These are phyloP conservation scores for Vanderwaltozyma verrucispora DNA, from an alignment of 805 yeast genomes.

Conservation along the genomic window DNA sequence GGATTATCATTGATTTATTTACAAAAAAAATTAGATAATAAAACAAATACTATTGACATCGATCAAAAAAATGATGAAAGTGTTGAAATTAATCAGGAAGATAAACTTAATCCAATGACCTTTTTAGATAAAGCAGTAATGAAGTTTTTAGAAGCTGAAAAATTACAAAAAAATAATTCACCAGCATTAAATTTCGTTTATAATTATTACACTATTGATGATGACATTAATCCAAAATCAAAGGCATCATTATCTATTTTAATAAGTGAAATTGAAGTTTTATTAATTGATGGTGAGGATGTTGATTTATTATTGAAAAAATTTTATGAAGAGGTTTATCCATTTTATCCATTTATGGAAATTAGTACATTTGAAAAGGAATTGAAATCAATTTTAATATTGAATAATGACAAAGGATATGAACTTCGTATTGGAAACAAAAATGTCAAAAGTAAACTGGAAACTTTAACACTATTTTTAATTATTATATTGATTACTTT, in stretches of 20 bases:
- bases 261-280: conserved; percentile 8
- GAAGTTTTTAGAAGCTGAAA: conserved; percentile 8
- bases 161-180: conserved; percentile 4
- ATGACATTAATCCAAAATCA: conserved; percentile 7
- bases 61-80: background rate
- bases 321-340: conserved; percentile 16
- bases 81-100: too few relatives aligned
- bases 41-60: background rate
- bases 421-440: conserved; percentile 2
- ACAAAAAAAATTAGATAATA: background rate
- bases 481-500: conserved; percentile 4
- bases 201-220: conserved; percentile 8
- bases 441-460: conserved; percentile 4
- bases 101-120: conserved; percentile 6
- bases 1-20: conserved; percentile 11
- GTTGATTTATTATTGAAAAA: conserved; percentile 6
- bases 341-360: conserved; percentile 16
- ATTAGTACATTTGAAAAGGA: conserved; percentile 7
- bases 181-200: conserved; percentile 10
- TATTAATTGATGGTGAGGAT: conserved; percentile 5
- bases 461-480: conserved; percentile 6
- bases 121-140: conserved; percentile 14
- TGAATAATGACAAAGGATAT: background rate
- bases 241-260: conserved; percentile 4
- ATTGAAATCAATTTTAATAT: conserved; percentile 3